Base-by-base conservation (phyloP, 1,284 basidiomycete species). In the Ustilago vetiveriae region DNA sequence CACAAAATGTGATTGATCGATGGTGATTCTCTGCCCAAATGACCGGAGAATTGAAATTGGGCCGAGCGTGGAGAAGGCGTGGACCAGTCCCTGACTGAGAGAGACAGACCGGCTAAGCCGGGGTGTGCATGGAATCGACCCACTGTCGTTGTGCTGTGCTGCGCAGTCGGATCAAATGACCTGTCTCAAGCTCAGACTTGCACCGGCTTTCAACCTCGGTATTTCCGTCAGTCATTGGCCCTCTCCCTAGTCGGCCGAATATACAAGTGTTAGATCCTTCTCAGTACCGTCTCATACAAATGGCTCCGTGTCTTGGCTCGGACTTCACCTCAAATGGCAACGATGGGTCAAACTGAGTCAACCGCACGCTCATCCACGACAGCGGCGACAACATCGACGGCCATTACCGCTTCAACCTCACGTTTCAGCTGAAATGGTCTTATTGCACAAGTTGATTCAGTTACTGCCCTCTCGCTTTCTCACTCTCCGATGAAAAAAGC, bases 351-450 rank as follows among this genome's bases (percentile, higher is more conserved):
- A 24, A 23, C 14, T 32, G 41, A 5, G 52, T 50, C 29, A 41
- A 51, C 32, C 49, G 62, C 17, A 41, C 45, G 24, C 27, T 66
- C 37, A 66, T 51, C 13, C 59, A 59, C 38, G 63, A 59, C 56
- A 59, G 51, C 42, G 49, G 46, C 9, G 47, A 50, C 47, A 46
- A 50, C 32, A 19, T 66, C 50, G 54, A 59, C 45, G 51, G 51
- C 8, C 59, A 53, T 50, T 59, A 65, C 46, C 59, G 59, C 42
- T 54, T 54, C 51, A 66, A 59, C 30, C 63, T 66, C 37, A 66
- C 63, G 3, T 66, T 66, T 27, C 44, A 45, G 23, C 63, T 66
- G 55, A 66, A 47, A 50, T 66, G 22, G 58, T 68, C 8, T 26
- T 58, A 32, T 50, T 44, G 36, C 62, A 53, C 47, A 51, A 62